Conservation (phyloP, 164 flowering plant genomes). For the Vitis cinerea region DNA sequence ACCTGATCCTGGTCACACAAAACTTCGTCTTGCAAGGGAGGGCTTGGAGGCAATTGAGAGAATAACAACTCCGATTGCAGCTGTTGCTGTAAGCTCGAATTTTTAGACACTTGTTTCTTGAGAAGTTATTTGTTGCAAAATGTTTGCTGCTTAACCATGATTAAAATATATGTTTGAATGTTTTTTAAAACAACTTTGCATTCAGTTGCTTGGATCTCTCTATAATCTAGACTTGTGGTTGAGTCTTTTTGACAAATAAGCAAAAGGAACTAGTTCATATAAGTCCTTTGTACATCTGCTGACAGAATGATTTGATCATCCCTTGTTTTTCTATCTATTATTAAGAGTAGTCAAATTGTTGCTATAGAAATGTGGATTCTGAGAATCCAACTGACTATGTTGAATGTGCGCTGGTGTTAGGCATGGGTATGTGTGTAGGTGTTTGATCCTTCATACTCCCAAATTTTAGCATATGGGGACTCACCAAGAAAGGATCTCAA, state of each 20-base stretch:
- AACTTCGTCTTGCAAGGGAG: constrained; percentile 86
- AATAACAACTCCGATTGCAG: constrained; percentile 87
- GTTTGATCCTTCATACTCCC: no score
- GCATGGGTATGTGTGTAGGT: no score
- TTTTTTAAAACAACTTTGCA: no score
- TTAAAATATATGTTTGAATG: background rate
- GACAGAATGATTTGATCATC: no score
- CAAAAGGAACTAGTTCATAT: background rate
- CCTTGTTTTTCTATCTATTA: no score
- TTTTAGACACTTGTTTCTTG: constrained; percentile 3
- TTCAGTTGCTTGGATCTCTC: background rate
- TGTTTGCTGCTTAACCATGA: background rate
- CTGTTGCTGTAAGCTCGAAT: constrained; percentile 78
- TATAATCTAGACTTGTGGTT: background rate
- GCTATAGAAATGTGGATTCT: no score
- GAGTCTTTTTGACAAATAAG: background rate
- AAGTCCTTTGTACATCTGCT: no score
- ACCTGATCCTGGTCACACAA: constrained; percentile 98
- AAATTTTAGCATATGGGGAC: no score
- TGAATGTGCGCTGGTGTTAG: no score
- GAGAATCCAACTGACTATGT: no score
- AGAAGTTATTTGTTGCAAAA: background rate
- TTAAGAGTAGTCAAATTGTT: no score
- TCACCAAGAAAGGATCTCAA: no score
- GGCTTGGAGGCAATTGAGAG: constrained; percentile 87